Evolutionary conservation across 768 basidiomycete species (phyloP), one percentile per base, ranked within the genome.

Genomic region (Russula compacta): DNA sequence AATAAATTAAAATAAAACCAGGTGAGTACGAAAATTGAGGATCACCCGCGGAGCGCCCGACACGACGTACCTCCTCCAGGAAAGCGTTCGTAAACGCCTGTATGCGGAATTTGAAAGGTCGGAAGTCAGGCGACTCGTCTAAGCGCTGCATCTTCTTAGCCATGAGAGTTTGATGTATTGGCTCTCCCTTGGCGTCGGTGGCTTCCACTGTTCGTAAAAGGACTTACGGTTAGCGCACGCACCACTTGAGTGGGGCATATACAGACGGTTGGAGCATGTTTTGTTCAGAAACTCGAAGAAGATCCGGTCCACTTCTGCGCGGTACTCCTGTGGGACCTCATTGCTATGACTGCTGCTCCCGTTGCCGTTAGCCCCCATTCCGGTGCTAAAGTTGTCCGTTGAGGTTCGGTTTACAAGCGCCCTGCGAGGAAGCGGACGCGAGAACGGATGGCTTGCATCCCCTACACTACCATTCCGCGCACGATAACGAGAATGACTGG

Each of bases 81-180:
- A 98, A 98, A 3, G 89, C 89, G 69, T 92, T 89, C 6, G 95
- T 98, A 74, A 99, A 99, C 1, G 95, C 95, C 70, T 93, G 92
- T 66, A 99, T 99, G 60, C 95, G 85, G 76, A 99, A 99, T 74
- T 98, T 98, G 84, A 99, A 98, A 51, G 95, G 95, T 32, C 95
- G 84, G 74, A 95, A 99, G 73, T 98, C 95, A 46, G 87, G 85
- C 40, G 92, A 94, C 76, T 98, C 95, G 71, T 97, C 95, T 58
- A 98, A 78, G 56, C 92, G 86, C 68, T 93, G 90, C 95, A 99
- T 98, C 79, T 92, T 92, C 79, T 98, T 98, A 0, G 95, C 89
- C 95, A 99, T 99, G 68, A 98, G 79, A 39, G 92, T 92, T 74
- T 99, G 95, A 70, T 99, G 95, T 60, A 99, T 93, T 47, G 90